Percentiles rank a stretch among this genome's conserved stretches.
These are phyloP conservation scores for Cicer chorassanicum DNA, from an alignment of 306 rosid genomes.

Conservation along the genomic window DNA sequence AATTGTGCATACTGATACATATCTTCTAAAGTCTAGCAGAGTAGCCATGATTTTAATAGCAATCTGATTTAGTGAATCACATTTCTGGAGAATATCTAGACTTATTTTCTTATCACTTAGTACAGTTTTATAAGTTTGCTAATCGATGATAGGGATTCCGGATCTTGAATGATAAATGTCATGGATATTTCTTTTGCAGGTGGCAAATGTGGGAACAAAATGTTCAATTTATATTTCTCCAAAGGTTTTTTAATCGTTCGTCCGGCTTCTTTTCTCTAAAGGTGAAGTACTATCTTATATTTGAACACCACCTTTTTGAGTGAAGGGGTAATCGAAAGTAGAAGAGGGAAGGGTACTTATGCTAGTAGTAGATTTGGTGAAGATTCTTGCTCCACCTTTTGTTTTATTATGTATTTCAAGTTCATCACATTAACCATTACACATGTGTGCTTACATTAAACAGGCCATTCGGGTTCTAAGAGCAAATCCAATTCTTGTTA, in stretches of 20 bases:
- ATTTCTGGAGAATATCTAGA: slow-evolving; percentile 34
- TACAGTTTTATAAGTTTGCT: slow-evolving; percentile 18
- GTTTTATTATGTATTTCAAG: slow-evolving; percentile 29
- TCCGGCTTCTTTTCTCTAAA: slow-evolving; percentile 67
- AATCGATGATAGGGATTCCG: slow-evolving; percentile 19
- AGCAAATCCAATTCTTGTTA: slow-evolving; percentile 66
- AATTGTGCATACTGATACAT: slow-evolving; percentile 9
- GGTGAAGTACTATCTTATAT: slow-evolving; percentile 55
- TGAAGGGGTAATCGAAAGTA: slow-evolving; percentile 36
- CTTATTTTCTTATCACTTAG: slow-evolving; percentile 38
- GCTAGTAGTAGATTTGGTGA: slow-evolving; percentile 12
- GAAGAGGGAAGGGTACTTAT: slow-evolving; percentile 23
- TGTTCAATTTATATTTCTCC: slow-evolving; percentile 46
- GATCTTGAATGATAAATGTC: slow-evolving; percentile 38
- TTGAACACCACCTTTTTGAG: slow-evolving; percentile 26
- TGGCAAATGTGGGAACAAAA: slow-evolving; percentile 73
- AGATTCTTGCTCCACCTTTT: slow-evolving; percentile 4
- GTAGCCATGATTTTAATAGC: slow-evolving; percentile 19
- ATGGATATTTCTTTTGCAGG: slow-evolving; percentile 60
- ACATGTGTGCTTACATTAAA: slow-evolving; percentile 44
- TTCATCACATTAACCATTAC: slow-evolving; percentile 39
- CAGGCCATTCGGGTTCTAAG: slow-evolving; percentile 77
- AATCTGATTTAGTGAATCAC: slow-evolving; percentile 34
- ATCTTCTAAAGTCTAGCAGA: slow-evolving; percentile 15
- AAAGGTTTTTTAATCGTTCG: slow-evolving; percentile 56